These are phyloP conservation scores for Eimeria falciformis DNA, from an alignment of 169 alveolate genomes.

Conservation along the genomic window DNA sequence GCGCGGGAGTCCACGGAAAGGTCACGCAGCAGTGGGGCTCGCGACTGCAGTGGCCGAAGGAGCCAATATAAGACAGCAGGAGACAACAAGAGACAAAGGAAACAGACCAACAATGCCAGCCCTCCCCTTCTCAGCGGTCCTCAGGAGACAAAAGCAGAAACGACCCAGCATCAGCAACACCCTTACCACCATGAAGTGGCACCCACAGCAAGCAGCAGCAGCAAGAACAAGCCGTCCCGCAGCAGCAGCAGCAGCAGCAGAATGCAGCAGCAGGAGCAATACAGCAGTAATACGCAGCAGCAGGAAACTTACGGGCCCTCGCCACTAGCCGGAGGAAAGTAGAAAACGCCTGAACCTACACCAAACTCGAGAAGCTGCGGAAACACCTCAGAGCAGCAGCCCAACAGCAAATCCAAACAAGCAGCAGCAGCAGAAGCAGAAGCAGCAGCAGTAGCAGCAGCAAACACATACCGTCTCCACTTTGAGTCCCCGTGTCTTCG, in stretches of 20 bases:
- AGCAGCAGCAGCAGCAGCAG: constrained; percentile 16
- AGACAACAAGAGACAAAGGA: background rate
- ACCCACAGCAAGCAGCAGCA: constrained; percentile 7
- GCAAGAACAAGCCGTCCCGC: background rate
- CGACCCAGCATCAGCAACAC: background rate
- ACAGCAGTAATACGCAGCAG: background rate
- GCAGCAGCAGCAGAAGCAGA: background rate
- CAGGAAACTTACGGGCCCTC: background rate
- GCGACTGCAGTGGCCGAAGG: constrained; percentile 2
- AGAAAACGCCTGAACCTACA: constrained; percentile 24
- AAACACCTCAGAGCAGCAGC: too few species aligned
- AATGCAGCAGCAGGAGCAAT: constrained; percentile 8
- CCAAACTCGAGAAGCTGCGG: constrained; percentile 40
- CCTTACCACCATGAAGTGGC: background rate
- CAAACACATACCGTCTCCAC: background rate
- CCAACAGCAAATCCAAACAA: background rate
- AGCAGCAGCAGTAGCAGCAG: background rate
- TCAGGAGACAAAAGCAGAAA: background rate
- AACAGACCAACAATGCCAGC: background rate
- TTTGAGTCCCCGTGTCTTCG: background rate
- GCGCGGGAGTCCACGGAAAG: constrained; percentile 67
- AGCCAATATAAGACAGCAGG: background rate
- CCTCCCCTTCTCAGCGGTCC: background rate
- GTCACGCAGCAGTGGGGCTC: constrained; percentile 76
- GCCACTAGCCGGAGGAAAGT: constrained; percentile 30